These are phyloP conservation scores for Quercus rubra DNA, from an alignment of 306 rosid species.

Conservation along the genomic window DNA sequence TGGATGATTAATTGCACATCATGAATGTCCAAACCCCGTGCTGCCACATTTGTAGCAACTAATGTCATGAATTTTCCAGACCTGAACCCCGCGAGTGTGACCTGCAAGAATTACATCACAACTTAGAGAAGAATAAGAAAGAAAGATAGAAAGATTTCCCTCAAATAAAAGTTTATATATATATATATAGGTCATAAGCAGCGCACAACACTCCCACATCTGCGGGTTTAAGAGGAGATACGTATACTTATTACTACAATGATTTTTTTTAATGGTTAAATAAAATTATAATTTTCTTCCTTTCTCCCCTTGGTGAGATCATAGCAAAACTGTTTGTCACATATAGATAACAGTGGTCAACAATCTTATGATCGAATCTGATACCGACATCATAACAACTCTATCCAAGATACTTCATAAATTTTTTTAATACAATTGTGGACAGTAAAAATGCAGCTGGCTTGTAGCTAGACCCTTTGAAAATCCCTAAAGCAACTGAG, in stretches of 20 bases:
- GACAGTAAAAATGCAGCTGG: neutral
- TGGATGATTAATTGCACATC: constrained; percentile 91
- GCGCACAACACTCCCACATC: too few species aligned
- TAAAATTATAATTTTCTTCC: neutral
- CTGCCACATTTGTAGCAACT: constrained; percentile 97
- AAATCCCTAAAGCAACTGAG: neutral
- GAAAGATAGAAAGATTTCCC: neutral
- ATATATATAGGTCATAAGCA: neutral
- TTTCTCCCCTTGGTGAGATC: neutral
- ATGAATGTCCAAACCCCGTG: constrained; percentile 91
- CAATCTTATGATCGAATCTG: neutral
- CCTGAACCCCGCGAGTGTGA: constrained; percentile 72
- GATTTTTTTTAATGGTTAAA: neutral
- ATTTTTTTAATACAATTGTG: neutral
- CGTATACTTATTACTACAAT: too few species aligned
- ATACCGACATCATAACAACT: neutral
- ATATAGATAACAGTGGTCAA: neutral
- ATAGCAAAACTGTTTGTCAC: neutral
- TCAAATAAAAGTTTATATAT: neutral
- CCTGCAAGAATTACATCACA: constrained; percentile 41
- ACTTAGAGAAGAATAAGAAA: neutral
- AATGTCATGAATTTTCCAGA: constrained; percentile 72
- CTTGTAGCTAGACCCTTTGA: neutral
- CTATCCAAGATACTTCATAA: neutral
- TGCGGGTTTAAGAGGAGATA: too few species aligned